These are phyloP conservation scores for Globisporangium splendens DNA, from an alignment of 352 stramenopile species.

Conservation along the genomic window DNA sequence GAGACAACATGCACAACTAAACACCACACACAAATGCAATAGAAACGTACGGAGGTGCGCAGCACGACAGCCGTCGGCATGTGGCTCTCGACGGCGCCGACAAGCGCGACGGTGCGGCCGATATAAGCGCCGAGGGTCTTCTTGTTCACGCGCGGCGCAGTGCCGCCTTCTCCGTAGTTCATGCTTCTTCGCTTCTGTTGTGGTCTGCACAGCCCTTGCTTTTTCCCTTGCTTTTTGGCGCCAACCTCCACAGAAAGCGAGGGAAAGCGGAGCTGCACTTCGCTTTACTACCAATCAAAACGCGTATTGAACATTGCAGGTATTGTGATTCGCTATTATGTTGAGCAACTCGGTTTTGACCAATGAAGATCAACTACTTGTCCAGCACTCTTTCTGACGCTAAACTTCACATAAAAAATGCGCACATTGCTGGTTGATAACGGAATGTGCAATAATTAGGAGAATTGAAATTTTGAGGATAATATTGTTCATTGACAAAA, in stretches of 20 bases:
- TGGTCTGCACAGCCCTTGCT: neutral
- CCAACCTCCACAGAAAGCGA: neutral
- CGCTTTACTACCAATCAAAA: no score
- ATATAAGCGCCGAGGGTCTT: slow-evolving; percentile 58
- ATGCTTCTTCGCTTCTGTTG: slow-evolving; percentile 19
- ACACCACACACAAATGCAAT: neutral
- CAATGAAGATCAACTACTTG: no score
- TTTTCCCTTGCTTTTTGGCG: slow-evolving; percentile 1
- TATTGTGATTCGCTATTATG: no score
- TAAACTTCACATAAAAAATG: no score
- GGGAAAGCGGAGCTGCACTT: no score
- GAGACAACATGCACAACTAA: neutral
- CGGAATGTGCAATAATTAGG: no score
- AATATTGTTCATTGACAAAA: no score
- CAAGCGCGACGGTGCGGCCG: slow-evolving; percentile 68
- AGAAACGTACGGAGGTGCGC: slow-evolving; percentile 56
- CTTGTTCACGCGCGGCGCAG: slow-evolving; percentile 83
- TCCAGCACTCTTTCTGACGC: no score
- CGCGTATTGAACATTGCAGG: no score
- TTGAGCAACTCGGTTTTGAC: no score
- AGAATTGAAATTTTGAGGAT: no score
- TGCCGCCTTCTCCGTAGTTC: slow-evolving; percentile 58
- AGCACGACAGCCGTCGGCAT: slow-evolving; percentile 66
- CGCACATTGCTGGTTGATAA: no score
- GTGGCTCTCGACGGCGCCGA: slow-evolving; percentile 73